These are phyloP conservation scores for Agroathelia rolfsii DNA, from an alignment of 1,284 basidiomycete species.

Conservation along the genomic window DNA sequence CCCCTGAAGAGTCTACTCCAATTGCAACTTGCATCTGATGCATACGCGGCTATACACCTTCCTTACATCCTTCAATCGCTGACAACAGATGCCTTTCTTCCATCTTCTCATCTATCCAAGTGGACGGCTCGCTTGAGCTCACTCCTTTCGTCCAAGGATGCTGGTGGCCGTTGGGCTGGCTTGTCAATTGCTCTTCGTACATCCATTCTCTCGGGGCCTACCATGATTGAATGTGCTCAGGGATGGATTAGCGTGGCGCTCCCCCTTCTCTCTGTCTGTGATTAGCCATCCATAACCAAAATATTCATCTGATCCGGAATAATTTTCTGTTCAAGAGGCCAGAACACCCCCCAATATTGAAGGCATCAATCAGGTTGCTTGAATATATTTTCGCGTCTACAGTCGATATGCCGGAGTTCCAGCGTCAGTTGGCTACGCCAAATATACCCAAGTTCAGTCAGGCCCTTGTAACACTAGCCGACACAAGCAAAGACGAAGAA, in stretches of 20 bases:
- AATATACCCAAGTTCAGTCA: slow-evolving; percentile 60
- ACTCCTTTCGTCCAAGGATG: slow-evolving; percentile 62
- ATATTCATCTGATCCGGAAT: slow-evolving; percentile 15
- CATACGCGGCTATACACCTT: slow-evolving; percentile 44
- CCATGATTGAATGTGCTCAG: slow-evolving; percentile 62
- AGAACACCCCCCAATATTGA: slow-evolving; percentile 48
- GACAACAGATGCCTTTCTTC: slow-evolving; percentile 35
- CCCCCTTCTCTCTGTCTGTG: slow-evolving; percentile 58
- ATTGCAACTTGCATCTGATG: slow-evolving; percentile 58
- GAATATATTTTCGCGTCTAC: slow-evolving; percentile 48
- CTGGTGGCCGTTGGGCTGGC: slow-evolving; percentile 66
- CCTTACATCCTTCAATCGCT: slow-evolving; percentile 48
- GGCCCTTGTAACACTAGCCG: slow-evolving; percentile 43
- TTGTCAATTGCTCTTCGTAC: slow-evolving; percentile 61
- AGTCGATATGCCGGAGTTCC: slow-evolving; percentile 57
- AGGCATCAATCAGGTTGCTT: slow-evolving; percentile 52
- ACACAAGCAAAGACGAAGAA: slow-evolving; percentile 39
- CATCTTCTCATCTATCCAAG: slow-evolving; percentile 59
- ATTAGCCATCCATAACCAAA: slow-evolving; percentile 14
- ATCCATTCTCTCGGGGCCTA: slow-evolving; percentile 38
- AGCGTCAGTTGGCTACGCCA: slow-evolving; percentile 62
- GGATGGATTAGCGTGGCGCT: slow-evolving; percentile 57
- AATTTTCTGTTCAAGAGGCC: slow-evolving; percentile 42
- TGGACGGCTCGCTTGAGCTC: slow-evolving; percentile 63
- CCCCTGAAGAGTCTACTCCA: slow-evolving; percentile 59